Conservation (phyloP, 2,329 filamentous ascomycete genomes). For the Blastomyces parvus region DNA sequence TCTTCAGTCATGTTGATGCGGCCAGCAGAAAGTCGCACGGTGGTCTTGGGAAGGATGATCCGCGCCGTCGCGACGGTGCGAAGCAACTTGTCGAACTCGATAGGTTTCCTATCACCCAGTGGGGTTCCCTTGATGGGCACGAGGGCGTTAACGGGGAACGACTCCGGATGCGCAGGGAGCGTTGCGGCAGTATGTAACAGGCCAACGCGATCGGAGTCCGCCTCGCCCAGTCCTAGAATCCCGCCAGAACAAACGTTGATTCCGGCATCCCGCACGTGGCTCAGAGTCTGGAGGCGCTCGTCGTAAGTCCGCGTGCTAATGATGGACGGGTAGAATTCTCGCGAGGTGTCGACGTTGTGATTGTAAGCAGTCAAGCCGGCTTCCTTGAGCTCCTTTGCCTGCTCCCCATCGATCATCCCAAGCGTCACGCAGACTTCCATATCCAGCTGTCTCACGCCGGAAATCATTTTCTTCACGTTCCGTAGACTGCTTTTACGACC, state of each 20-base stretch:
- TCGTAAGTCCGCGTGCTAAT: constrained; percentile 83
- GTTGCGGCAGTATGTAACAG: constrained; percentile 74
- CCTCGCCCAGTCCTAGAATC: constrained; percentile 77
- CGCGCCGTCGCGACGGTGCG: constrained; percentile 77
- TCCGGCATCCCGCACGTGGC: constrained; percentile 72
- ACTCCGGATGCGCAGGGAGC: constrained; percentile 73
- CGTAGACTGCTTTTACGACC: constrained; percentile 73
- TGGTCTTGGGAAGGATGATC: constrained; percentile 72
- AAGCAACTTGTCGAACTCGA: constrained; percentile 68
- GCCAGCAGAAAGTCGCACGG: constrained; percentile 78
- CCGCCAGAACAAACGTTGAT: constrained; percentile 87
- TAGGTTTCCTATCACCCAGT: constrained; percentile 61
- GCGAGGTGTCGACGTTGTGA: constrained; percentile 84
- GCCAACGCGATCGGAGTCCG: constrained; percentile 67
- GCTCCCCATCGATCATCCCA: constrained; percentile 76
- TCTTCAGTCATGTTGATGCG: constrained; percentile 77
- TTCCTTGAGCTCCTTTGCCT: constrained; percentile 72
- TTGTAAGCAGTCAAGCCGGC: constrained; percentile 87
- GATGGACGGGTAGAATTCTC: constrained; percentile 78
- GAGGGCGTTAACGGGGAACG: constrained; percentile 82
- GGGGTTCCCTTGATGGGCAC: constrained; percentile 88
- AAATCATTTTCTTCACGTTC: constrained; percentile 80
- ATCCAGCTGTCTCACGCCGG: constrained; percentile 66
- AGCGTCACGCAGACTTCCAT: constrained; percentile 94
- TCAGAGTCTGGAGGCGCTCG: constrained; percentile 70